Conservation (phyloP, 23 red algal genomes). For the Gracilaria caudata region DNA sequence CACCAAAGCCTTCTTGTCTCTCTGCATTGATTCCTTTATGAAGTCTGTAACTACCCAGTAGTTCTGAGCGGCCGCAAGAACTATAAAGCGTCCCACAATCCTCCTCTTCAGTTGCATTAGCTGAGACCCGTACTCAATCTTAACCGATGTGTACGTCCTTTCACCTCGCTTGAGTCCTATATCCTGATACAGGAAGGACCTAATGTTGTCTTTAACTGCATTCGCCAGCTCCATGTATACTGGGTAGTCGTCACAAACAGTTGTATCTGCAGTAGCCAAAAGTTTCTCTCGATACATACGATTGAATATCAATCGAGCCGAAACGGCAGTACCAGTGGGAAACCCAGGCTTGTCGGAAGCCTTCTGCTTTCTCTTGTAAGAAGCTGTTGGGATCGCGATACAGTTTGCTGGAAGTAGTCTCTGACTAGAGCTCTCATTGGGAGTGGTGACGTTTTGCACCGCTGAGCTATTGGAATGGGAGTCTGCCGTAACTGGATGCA, state of each 20-base stretch:
- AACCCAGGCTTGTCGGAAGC: slow-evolving; percentile 4
- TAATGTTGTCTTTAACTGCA: neutral
- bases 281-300: neutral
- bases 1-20: neutral
- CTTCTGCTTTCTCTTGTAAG: neutral
- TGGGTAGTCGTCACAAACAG: neutral
- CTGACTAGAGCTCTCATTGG: neutral
- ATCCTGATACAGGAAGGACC: neutral
- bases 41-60: neutral
- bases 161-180: neutral
- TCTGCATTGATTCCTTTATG: slow-evolving; percentile 13
- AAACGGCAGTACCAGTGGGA: neutral
- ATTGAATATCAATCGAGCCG: neutral
- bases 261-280: neutral
- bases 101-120: neutral
- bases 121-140: neutral
- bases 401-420: neutral
- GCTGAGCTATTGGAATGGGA: no score
- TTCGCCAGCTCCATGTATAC: neutral
- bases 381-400: neutral
- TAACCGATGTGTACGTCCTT: slow-evolving; percentile 1
- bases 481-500: no score
- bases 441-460: no score
- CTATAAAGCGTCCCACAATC: neutral
- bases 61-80: neutral